A percentile compares a stretch with the other conserved stretches of the same genome.
Evolutionary conservation across 371 early-diverging fungal species (phyloP).

Genomic region (Modicella reniformis): DNA sequence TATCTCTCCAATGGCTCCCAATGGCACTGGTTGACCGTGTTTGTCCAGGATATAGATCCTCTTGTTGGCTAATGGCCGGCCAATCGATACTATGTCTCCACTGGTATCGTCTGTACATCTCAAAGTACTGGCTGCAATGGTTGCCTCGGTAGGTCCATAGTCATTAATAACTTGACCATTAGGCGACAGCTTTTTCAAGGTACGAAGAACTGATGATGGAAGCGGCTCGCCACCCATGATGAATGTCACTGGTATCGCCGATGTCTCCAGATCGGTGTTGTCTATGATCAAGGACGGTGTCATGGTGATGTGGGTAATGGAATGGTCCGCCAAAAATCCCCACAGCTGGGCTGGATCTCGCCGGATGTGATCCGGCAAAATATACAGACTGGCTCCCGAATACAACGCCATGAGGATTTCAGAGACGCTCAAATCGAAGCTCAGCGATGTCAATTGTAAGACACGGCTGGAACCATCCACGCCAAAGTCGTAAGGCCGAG

Average conservation of each 20-base stretch:
- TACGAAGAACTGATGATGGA: neutral
- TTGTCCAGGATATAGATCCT: constrained; percentile 21
- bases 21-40: constrained; percentile 20
- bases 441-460: constrained; percentile 9
- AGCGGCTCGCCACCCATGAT: constrained; percentile 11
- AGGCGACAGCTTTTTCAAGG: neutral
- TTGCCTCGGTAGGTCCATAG: constrained; percentile 54
- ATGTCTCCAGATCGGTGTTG: too few species aligned
- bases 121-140: constrained; percentile 6
- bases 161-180: constrained; percentile 13
- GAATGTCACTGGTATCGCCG: neutral
- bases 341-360: constrained; percentile 6
- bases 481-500: neutral
- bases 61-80: neutral
- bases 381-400: constrained; percentile 2
- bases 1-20: constrained; percentile 33
- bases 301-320: constrained; percentile 9
- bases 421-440: constrained; percentile 15
- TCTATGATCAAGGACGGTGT: constrained; percentile 9
- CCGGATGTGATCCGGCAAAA: neutral
- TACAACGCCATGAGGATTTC: constrained; percentile 4
- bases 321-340: neutral
- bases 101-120: neutral
- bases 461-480: neutral
- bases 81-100: constrained; percentile 11